These are phyloP conservation scores for Aspergillus nomiae DNA, from an alignment of 2,329 filamentous ascomycete species.

Conservation along the genomic window DNA sequence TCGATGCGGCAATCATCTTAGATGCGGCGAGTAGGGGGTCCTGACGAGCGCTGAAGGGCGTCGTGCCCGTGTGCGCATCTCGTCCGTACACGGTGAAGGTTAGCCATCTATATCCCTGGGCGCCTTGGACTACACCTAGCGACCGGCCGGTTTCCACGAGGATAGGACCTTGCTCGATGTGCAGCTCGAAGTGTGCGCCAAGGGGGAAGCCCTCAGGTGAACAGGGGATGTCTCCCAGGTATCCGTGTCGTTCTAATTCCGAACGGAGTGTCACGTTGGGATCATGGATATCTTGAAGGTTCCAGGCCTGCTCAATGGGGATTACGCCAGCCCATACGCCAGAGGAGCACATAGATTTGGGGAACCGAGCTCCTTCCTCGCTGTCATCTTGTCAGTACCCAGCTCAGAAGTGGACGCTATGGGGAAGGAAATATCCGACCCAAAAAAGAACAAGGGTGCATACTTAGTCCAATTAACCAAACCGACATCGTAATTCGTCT, in stretches of 20 bases:
- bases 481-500: slow-evolving; percentile 68
- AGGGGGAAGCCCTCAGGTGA: slow-evolving; percentile 61
- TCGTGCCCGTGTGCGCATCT: slow-evolving; percentile 72
- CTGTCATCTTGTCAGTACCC: slow-evolving; percentile 39
- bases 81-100: slow-evolving; percentile 64
- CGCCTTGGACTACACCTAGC: slow-evolving; percentile 67
- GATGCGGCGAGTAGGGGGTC: slow-evolving; percentile 67
- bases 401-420: background rate
- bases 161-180: slow-evolving; percentile 78
- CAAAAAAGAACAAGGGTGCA: slow-evolving; percentile 38
- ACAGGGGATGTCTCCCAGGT: slow-evolving; percentile 59
- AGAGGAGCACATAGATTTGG: slow-evolving; percentile 70
- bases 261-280: slow-evolving; percentile 59
- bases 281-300: slow-evolving; percentile 59
- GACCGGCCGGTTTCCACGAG: slow-evolving; percentile 63
- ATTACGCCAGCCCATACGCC: slow-evolving; percentile 72
- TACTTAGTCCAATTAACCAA: slow-evolving; percentile 60
- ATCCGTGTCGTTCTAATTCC: slow-evolving; percentile 69
- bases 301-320: slow-evolving; percentile 60
- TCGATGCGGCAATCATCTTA: slow-evolving; percentile 65
- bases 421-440: background rate
- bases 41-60: slow-evolving; percentile 61
- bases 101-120: slow-evolving; percentile 71
- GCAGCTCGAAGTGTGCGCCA: slow-evolving; percentile 75
- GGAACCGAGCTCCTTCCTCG: slow-evolving; percentile 77